A percentile compares a stretch with the other conserved stretches of the same genome.
phyloP scores from a whole-genome alignment of 108 stramenopile species.

The Asterionellopsis glacialis region DNA sequence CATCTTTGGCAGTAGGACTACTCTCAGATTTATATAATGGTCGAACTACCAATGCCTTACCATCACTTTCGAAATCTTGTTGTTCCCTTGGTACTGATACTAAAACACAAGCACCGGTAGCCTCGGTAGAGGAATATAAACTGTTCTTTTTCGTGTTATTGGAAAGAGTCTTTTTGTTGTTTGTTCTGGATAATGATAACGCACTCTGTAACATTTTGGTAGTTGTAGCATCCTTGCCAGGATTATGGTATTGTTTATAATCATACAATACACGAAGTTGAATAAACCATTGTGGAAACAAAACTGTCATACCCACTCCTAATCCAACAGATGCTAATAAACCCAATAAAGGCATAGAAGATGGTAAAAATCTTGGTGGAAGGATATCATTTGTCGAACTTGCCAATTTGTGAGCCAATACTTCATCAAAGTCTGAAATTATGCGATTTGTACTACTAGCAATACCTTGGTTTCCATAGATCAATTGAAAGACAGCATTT shows the following conservation, averaged over 20 bases:
- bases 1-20: slow-evolving; percentile 1
- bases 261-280: slow-evolving; percentile 24
- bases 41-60: background rate
- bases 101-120: background rate
- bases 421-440: slow-evolving; percentile 21
- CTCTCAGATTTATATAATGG: slow-evolving; percentile 9
- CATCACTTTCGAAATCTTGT: background rate
- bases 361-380: slow-evolving; percentile 44
- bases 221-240: slow-evolving; percentile 7
- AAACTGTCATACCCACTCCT: slow-evolving; percentile 29
- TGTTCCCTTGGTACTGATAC: background rate
- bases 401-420: slow-evolving; percentile 35
- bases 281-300: slow-evolving; percentile 55
- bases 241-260: slow-evolving; percentile 15
- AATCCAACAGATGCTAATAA: slow-evolving; percentile 24
- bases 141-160: background rate
- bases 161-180: slow-evolving; percentile 17
- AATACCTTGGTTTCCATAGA: slow-evolving; percentile 14
- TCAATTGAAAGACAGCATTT: slow-evolving; percentile 30
- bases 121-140: background rate
- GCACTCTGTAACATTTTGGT: slow-evolving; percentile 1
- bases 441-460: too few species aligned
- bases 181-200: slow-evolving; percentile 11
- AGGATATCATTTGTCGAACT: slow-evolving; percentile 20
- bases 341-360: slow-evolving; percentile 36